These are phyloP conservation scores for Kingdonia uniflora DNA, from an alignment of 164 flowering plant species.

Conservation along the genomic window DNA sequence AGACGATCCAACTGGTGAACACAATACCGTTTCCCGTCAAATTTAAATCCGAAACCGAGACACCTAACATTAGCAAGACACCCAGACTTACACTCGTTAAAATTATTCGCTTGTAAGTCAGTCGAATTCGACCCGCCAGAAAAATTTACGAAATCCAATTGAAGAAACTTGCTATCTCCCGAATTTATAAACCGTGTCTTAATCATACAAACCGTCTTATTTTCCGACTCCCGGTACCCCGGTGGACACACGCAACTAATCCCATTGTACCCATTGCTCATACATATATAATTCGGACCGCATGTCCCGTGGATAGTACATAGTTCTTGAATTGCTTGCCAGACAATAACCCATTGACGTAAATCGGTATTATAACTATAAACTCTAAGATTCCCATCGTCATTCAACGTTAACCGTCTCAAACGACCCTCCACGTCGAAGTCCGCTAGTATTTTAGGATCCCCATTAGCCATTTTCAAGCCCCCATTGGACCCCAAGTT, in stretches of 20 bases:
- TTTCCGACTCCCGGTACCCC: conserved; percentile 23
- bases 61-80: conserved; percentile 29
- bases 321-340: conserved; percentile 36
- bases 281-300: conserved; percentile 43
- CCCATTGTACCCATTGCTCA: conserved; percentile 12
- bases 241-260: conserved; percentile 44
- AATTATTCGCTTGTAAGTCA: conserved; percentile 8
- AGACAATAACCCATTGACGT: conserved; percentile 33
- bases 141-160: conserved; percentile 52
- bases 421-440: conserved; percentile 9
- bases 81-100: conserved; percentile 16
- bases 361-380: conserved; percentile 25
- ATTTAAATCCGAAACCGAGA: conserved; percentile 44
- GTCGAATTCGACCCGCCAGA: conserved; percentile 27
- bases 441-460: conserved; percentile 25
- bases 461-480: conserved; percentile 10
- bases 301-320: conserved; percentile 49
- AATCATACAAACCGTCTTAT: conserved; percentile 20
- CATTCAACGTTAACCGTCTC: conserved; percentile 39
- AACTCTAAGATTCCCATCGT: conserved; percentile 52
- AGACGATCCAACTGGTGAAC: conserved; percentile 33
- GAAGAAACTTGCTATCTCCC: conserved; percentile 27
- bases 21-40: conserved; percentile 37
- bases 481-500: conserved; percentile 23
- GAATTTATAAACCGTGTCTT: conserved; percentile 7